These are phyloP conservation scores for Aspergillus calidoustus DNA, from an alignment of 2,329 filamentous ascomycete genomes.

Conservation along the genomic window DNA sequence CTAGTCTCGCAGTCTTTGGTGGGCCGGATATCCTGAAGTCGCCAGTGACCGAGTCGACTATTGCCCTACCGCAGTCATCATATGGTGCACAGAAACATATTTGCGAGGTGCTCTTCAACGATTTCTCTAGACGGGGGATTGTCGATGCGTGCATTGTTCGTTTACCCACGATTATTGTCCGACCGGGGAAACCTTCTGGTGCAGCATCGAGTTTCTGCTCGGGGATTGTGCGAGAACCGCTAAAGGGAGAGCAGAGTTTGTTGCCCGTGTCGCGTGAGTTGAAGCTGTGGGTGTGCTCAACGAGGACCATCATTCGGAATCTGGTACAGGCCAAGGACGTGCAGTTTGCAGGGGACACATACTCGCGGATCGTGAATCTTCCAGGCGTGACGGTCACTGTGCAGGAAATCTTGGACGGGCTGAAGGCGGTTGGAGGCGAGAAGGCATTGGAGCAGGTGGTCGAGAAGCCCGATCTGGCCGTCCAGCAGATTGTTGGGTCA, in stretches of 20 bases:
- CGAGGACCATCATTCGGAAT: slow-evolving; percentile 3
- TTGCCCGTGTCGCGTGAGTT: slow-evolving; percentile 1
- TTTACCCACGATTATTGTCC: slow-evolving; percentile 53
- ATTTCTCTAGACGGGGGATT: slow-evolving; percentile 63
- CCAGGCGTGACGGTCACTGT: background rate
- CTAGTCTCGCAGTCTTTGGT: background rate
- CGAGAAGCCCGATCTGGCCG: background rate
- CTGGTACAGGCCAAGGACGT: slow-evolving; percentile 9
- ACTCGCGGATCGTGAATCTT: slow-evolving; percentile 1
- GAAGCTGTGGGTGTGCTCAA: slow-evolving; percentile 5
- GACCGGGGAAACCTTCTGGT: background rate
- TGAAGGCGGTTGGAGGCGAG: background rate
- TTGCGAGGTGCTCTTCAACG: slow-evolving; percentile 65
- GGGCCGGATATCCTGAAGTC: background rate
- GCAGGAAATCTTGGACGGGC: background rate
- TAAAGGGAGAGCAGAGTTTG: background rate
- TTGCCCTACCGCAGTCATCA: background rate
- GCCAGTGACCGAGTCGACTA: background rate
- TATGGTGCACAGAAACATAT: slow-evolving; percentile 69
- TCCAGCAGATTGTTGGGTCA: slow-evolving; percentile 4
- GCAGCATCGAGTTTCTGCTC: slow-evolving; percentile 6
- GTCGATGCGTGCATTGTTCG: slow-evolving; percentile 63
- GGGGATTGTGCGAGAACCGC: slow-evolving; percentile 1
- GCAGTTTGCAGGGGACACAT: background rate
- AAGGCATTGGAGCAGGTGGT: background rate